Evolutionary conservation across 768 basidiomycete genomes (phyloP).

Genomic region (Thelephora aurantiotincta): DNA sequence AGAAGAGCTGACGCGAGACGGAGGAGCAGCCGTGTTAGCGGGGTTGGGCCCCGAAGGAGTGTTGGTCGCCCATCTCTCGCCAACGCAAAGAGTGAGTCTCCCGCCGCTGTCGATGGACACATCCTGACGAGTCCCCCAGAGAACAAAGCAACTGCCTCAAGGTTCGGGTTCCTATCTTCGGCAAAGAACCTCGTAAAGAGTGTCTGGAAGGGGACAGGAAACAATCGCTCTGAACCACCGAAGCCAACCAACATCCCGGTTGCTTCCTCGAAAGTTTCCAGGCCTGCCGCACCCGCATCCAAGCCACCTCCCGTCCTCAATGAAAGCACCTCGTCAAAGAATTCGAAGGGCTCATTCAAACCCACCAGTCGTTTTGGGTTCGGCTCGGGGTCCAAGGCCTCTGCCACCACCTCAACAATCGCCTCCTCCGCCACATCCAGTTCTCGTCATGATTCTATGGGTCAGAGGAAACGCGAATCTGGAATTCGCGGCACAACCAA

Average conservation of each 20-base stretch:
- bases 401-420: background rate
- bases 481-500: background rate
- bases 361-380: background rate
- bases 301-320: slow-evolving; percentile 4
- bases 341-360: background rate
- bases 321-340: background rate
- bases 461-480: background rate
- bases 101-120: background rate
- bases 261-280: slow-evolving; percentile 5
- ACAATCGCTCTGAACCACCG: background rate
- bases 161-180: slow-evolving; percentile 55
- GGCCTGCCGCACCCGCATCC: slow-evolving; percentile 2
- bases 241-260: slow-evolving; percentile 15
- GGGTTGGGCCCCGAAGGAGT: slow-evolving; percentile 18
- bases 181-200: slow-evolving; percentile 60
- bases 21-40: slow-evolving; percentile 43
- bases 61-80: slow-evolving; percentile 11
- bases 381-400: background rate
- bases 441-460: background rate
- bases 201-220: slow-evolving; percentile 45
- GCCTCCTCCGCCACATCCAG: background rate
- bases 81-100: background rate
- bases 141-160: slow-evolving; percentile 31
- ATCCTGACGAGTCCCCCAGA: slow-evolving; percentile 10
- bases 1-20: slow-evolving; percentile 51